Evolutionary conservation across 345 rosid species (phyloP).

Genomic region (Cardamine occulta): DNA sequence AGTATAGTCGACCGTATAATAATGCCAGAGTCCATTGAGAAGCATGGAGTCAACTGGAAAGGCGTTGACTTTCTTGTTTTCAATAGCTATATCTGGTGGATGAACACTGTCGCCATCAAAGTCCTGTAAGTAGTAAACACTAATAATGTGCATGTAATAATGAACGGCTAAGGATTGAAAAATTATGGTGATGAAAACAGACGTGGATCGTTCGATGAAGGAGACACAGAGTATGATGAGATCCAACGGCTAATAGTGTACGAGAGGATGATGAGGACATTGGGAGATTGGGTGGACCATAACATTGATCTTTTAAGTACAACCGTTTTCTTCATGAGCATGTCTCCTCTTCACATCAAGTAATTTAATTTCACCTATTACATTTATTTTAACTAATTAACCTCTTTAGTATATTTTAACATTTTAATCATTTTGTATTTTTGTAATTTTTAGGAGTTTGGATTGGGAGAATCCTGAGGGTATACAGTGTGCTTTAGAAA

Average conservation of each 20-base stretch:
- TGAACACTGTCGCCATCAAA: constrained; percentile 83
- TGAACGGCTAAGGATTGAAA: constrained; percentile 50
- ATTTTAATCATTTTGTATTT: neutral
- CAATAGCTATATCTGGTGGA: constrained; percentile 98
- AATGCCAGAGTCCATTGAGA: constrained; percentile 81
- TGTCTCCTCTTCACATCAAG: constrained; percentile 91
- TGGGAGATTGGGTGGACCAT: constrained; percentile 88
- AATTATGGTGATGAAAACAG: constrained; percentile 49
- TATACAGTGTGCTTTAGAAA: constrained; percentile 69
- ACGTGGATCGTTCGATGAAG: constrained; percentile 85
- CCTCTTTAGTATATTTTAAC: neutral
- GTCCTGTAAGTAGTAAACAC: constrained; percentile 59
- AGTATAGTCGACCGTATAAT: constrained; percentile 74
- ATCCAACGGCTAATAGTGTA: constrained; percentile 76
- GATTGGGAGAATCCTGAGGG: constrained; percentile 90
- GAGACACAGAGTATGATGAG: constrained; percentile 72
- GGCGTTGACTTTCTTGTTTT: constrained; percentile 82
- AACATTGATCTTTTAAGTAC: constrained; percentile 73
- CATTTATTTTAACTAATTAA: neutral
- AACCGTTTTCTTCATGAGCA: constrained; percentile 89
- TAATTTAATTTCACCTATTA: constrained; percentile 36
- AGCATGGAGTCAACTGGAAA: constrained; percentile 86
- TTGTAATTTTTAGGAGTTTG: constrained; percentile 57
- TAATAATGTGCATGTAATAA: neutral
- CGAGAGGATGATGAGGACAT: constrained; percentile 63